Base-by-base conservation (phyloP, 345 rosid species). In the Citropsis articulata region DNA sequence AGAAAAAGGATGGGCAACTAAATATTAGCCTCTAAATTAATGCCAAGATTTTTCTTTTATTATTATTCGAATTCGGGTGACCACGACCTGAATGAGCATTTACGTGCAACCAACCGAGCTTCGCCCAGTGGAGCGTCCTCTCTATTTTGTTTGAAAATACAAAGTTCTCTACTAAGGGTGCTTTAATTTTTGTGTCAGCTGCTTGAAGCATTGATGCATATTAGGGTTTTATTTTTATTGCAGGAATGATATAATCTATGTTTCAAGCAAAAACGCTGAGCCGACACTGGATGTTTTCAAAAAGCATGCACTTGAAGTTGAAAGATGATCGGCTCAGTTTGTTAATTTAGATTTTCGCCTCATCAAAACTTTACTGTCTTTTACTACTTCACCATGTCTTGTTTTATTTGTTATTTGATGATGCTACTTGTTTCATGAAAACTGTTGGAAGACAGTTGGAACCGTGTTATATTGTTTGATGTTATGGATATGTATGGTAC, bases 151-250 rank as follows among this genome's bases (percentile, higher is more conserved):
- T 42, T 42, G 4, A 42, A 42, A 2, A 10, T 0, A 12, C 48
- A 10, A 42, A 45, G 50, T 45, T 45, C 4, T 45, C 16, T 3
- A 13, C 13, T 45, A 13, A 45, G 50, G 13, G 1, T 45, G 13
- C 50, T 45, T 45, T 13, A 45, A 3, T 3, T 19, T 65, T 31
- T 65, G 40, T 69, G 24, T n/a, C 50, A 68, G 55, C 10, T 38
- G 56, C 33, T 28, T 40, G 55, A 27, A 40, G 73, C 4, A 22
- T 35, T 56, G 72, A 76, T 18, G 50, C 35, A 24, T 18, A 19
- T 1, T 74, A 84, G 89, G 89, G 87, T 65, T 84, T 86, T 64
- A 76, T 67, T 53, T 73, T 81, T 45, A 13, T 45, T 57, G 79
- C 80, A 75, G 86, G 84, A 80, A 83, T 83, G 80, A 84, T 83